Conservation (phyloP, 2,329 filamentous ascomycete species). For the Rutstroemia sp. region DNA sequence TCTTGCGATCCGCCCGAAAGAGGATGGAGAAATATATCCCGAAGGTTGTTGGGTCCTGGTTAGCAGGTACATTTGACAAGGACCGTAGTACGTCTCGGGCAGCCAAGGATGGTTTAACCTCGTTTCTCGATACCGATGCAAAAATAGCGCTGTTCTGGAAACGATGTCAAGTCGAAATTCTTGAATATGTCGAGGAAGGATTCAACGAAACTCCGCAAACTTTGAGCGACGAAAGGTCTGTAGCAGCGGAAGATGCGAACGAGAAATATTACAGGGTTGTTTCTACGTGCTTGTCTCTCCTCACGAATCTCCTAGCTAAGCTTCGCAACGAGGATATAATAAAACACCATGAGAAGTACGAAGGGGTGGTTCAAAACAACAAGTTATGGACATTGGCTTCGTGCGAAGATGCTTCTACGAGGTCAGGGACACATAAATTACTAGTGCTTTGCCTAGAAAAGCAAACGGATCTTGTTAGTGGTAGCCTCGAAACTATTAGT, state of each 20-base stretch:
- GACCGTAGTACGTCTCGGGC: slow-evolving; percentile 70
- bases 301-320: slow-evolving; percentile 45
- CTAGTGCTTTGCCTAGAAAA: slow-evolving; percentile 42
- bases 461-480: slow-evolving; percentile 39
- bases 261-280: slow-evolving; percentile 77
- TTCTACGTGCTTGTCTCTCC: slow-evolving; percentile 46
- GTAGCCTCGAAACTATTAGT: slow-evolving; percentile 44
- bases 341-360: slow-evolving; percentile 55
- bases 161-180: slow-evolving; percentile 70
- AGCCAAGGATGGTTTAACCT: slow-evolving; percentile 68
- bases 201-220: slow-evolving; percentile 74
- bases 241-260: slow-evolving; percentile 76
- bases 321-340: slow-evolving; percentile 45
- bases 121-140: slow-evolving; percentile 71
- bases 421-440: slow-evolving; percentile 45
- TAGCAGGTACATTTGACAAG: slow-evolving; percentile 80
- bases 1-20: slow-evolving; percentile 62
- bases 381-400: slow-evolving; percentile 60
- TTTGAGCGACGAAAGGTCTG: slow-evolving; percentile 81
- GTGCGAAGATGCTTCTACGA: slow-evolving; percentile 48
- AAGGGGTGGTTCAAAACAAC: slow-evolving; percentile 58
- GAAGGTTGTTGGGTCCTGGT: slow-evolving; percentile 78
- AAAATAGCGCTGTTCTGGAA: slow-evolving; percentile 73
- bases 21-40: slow-evolving; percentile 76
- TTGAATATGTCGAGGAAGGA: slow-evolving; percentile 75